These are phyloP conservation scores for Casuarina glauca DNA, from an alignment of 306 rosid species.

Conservation along the genomic window DNA sequence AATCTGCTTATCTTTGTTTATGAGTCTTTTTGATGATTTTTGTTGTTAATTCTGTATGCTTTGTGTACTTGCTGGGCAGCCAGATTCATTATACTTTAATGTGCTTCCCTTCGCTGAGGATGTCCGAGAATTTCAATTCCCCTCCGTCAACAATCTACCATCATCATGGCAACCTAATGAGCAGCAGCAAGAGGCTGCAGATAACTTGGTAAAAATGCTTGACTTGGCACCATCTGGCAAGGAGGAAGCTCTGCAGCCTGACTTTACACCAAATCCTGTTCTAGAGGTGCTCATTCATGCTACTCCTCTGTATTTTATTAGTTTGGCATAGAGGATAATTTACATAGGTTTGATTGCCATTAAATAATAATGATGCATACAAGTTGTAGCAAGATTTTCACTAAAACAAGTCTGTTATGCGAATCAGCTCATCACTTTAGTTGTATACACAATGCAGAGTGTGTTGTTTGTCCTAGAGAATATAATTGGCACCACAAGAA, in stretches of 20 bases:
- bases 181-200: constrained; percentile 79
- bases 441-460: not conserved
- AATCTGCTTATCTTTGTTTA: constrained; percentile 1
- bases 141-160: constrained; percentile 68
- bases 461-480: not conserved
- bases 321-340: not conserved
- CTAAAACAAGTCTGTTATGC: not conserved
- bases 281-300: constrained; percentile 62
- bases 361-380: not conserved
- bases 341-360: not conserved
- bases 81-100: constrained; percentile 86
- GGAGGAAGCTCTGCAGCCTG: constrained; percentile 71
- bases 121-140: constrained; percentile 86
- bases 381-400: not conserved
- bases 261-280: constrained; percentile 79
- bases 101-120: constrained; percentile 88
- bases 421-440: not conserved
- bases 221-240: constrained; percentile 73
- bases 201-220: constrained; percentile 63
- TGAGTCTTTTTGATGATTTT: constrained; percentile 20
- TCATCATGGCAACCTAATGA: constrained; percentile 62
- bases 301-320: constrained; percentile 2
- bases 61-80: constrained; percentile 50
- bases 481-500: not conserved
- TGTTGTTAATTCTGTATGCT: constrained; percentile 21